Evolutionary conservation across 495 filamentous ascomycete species (phyloP).

Genomic region (Cercophora samala): DNA sequence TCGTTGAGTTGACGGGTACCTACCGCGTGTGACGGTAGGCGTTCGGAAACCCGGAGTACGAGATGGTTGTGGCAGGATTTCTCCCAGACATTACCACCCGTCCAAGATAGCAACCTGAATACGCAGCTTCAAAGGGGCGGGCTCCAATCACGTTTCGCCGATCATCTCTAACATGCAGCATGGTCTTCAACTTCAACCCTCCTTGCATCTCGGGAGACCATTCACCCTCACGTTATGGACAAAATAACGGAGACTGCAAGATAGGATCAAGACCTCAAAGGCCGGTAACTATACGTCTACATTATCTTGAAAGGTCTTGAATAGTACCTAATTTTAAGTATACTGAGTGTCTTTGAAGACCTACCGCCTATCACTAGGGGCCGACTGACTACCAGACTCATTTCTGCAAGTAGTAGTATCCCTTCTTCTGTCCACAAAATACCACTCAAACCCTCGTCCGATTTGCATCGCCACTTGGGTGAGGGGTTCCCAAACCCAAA

Average conservation of each 20-base stretch:
- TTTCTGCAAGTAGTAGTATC: too few relatives aligned
- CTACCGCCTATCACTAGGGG: too few relatives aligned
- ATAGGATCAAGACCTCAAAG: too few relatives aligned
- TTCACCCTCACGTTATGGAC: too few relatives aligned
- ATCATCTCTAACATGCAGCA: neutral
- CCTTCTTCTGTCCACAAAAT: too few relatives aligned
- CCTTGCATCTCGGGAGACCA: neutral
- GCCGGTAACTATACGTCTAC: neutral
- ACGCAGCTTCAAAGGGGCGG: neutral
- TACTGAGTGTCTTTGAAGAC: too few relatives aligned
- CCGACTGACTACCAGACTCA: too few relatives aligned
- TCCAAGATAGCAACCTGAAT: neutral
- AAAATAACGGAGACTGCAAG: too few relatives aligned
- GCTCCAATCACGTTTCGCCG: conserved; percentile 12
- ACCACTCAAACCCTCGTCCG: neutral
- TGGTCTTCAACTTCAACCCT: neutral
- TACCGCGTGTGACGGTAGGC: neutral
- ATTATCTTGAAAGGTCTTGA: neutral
- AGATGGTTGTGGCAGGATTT: neutral
- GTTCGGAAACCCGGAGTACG: conserved; percentile 3
- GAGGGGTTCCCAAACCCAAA: conserved; percentile 35
- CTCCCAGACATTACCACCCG: neutral
- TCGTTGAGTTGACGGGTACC: neutral
- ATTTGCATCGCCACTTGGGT: conserved; percentile 1
- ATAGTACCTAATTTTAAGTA: too few relatives aligned